Evolutionary conservation across 2,329 filamentous ascomycete genomes (phyloP), one percentile per base, ranked within the genome.

Genomic region (Diaporthe vexans): DNA sequence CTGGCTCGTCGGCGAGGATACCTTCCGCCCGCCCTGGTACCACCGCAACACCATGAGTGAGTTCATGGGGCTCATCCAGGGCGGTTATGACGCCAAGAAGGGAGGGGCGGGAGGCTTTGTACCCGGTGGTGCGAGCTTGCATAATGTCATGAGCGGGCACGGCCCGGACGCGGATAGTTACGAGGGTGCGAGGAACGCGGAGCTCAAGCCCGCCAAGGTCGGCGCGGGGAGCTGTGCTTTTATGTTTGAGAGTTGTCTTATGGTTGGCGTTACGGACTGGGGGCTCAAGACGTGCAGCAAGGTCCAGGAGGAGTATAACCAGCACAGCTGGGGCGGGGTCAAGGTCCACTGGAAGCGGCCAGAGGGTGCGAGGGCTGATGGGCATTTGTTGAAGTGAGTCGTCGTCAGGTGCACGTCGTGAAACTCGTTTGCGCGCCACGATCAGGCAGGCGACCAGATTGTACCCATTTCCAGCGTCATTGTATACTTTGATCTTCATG

Each of bases 321-420:
- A 92, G 73, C 93, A 97, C 85, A 95, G 94, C 81, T 98, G 95
- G 95, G 91, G 87, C 37, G 88, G 88, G 0, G 84, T 94, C 70
- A 89, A 90, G 82, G 87, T 91, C 57, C 90, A 93, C 59, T 77
- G 76, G 76, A 76, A 73, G 71, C 71, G 63, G 71, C 76, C 76
- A 1, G 74, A 75, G 29, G 76, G 76, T 5, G 74, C 71, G 29
- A 68, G 54, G 37, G 69, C 48, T 17, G 71, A 76, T 21, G 74
- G 73, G 29, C 76, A 77, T 46, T 26, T 83, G 48, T 73, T 84
- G 35, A 78, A 79, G 73, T 82, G 65, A 80, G 74, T 79, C 82
- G 51, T 72, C 51, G 40, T 19, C 17, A 19, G 40, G 46, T n/a
- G 19, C 24, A 4, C 33, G 51, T 26, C 37, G 29, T 24, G 40